Conservation (phyloP, 192 early-diverging fungal species). For the Neocallimastix lanati region DNA sequence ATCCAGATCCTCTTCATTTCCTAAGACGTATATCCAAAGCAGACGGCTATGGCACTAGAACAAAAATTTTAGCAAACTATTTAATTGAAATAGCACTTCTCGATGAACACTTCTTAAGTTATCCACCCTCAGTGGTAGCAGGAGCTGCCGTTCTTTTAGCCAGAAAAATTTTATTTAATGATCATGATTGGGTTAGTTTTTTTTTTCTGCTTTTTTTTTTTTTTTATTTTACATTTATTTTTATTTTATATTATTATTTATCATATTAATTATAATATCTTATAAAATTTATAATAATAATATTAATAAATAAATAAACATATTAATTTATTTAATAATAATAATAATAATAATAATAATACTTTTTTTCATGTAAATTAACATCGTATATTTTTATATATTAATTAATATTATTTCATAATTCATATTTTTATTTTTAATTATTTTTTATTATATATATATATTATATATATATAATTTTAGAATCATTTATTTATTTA, state of each 20-base stretch:
- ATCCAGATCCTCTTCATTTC: slow-evolving; percentile 34
- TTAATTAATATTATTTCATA: too few relatives aligned
- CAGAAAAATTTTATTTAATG: slow-evolving; percentile 11
- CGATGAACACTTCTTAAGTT: slow-evolving; percentile 30
- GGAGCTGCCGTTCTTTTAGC: slow-evolving; percentile 22
- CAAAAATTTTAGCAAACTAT: slow-evolving; percentile 39
- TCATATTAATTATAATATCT: too few relatives aligned
- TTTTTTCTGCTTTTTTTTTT: not conserved
- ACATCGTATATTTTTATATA: too few relatives aligned
- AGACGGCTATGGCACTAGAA: slow-evolving; percentile 32
- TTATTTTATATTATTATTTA: too few relatives aligned
- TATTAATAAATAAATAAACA: too few relatives aligned
- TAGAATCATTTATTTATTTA: not conserved
- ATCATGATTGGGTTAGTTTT: not conserved
- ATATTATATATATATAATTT: too few relatives aligned
- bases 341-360: too few relatives aligned
- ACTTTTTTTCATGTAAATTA: too few relatives aligned
- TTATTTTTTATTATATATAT: too few relatives aligned
- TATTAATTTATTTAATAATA: too few relatives aligned
- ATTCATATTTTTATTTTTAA: too few relatives aligned
- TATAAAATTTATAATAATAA: too few relatives aligned
- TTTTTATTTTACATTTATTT: not conserved
- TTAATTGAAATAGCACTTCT: slow-evolving; percentile 31
- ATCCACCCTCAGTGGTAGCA: slow-evolving; percentile 21
- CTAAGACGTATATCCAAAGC: slow-evolving; percentile 34